Base-by-base conservation (phyloP, 169 alveolate genomes). In the Eimeria sp. region DNA sequence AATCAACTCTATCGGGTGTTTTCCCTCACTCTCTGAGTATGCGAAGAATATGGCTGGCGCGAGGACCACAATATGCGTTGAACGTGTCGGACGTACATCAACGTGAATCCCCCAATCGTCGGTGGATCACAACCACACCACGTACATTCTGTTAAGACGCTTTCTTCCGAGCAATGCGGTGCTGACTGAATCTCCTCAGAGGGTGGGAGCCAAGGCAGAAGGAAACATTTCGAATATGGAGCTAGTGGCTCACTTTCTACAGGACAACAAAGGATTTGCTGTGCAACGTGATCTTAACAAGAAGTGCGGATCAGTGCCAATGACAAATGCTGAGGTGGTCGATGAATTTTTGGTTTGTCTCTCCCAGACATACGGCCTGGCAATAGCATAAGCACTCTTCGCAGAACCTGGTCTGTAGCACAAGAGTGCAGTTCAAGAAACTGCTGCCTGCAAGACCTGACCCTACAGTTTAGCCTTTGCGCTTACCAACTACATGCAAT, bases 301-400 rank as follows among this genome's bases (percentile, higher is more conserved):
- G 51, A n/a, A 34, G n/a, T 70, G 47, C 49, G 51, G 80, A n/a
- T 70, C 13, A 7, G 47, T 34, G 80, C 6, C n/a, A 34, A 27
- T 70, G n/a, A 16, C 51, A 30, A 70, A 49, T 27, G 34, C 51
- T 70, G 25, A 30, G 5, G n/a, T 30, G 51, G 51, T 34, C 80
- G 27, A 30, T 70, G 51, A 70, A 16, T 0, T 70, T n/a, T 34
- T 30, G 51, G 80, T 10, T 70, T 16, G 47, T 25, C 80, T 30
- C 22, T 34, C 34, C 51, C 80, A 70, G 80, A 70, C 80, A 10
- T 70, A 70, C 80, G 14, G 80, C 80, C 80, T 70, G 80, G 80
- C 25, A 70, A 70, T 34, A 34, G n/a, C 0, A 11, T 1, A 70
- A 70, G 25, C 5, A 7, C n/a, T 70, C 51, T 22, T 70, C n/a